Conservation (phyloP, 2,329 filamentous ascomycete species). For the Hysterium pulicare region DNA sequence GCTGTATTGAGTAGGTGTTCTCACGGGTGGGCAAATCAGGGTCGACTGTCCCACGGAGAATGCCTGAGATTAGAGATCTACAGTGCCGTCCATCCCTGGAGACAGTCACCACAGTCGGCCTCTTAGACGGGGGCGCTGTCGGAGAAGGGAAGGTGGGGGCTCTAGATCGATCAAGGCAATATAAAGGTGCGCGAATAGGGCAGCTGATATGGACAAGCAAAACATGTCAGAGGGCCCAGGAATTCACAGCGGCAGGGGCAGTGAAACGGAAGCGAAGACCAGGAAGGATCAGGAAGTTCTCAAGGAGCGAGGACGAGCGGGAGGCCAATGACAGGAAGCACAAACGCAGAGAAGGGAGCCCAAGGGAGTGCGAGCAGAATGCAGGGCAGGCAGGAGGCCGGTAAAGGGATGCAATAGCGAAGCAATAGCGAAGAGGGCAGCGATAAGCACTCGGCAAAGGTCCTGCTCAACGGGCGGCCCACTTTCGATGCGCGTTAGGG, state of each 20-base stretch:
- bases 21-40: background rate
- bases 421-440: background rate
- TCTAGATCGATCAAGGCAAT: background rate
- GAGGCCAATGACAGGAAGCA: background rate
- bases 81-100: background rate
- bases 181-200: slow-evolving; percentile 2
- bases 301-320: background rate
- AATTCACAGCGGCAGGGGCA: background rate
- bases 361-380: background rate
- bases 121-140: background rate
- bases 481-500: slow-evolving; percentile 2
- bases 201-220: slow-evolving; percentile 1
- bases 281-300: background rate
- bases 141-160: slow-evolving; percentile 1
- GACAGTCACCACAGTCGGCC: background rate
- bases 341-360: background rate
- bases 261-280: background rate
- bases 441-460: background rate
- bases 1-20: slow-evolving; percentile 14
- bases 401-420: background rate
- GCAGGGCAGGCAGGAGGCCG: background rate
- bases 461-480: background rate
- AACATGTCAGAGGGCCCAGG: background rate
- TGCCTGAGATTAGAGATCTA: background rate
- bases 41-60: background rate